Evolutionary conservation across 495 filamentous ascomycete species (phyloP).

Genomic region (Xylaria cubensis): DNA sequence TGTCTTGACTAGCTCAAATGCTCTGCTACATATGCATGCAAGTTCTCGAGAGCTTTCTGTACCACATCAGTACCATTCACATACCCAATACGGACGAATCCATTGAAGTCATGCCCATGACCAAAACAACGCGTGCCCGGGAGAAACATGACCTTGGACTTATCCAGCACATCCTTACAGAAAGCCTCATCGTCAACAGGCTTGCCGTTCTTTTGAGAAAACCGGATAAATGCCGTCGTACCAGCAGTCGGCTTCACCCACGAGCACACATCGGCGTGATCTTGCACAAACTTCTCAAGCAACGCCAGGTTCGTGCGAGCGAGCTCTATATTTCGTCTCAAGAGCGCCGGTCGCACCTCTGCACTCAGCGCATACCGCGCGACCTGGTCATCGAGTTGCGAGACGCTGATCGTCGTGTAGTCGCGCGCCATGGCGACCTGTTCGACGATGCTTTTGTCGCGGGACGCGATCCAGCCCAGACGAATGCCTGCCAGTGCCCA

Average conservation of each 20-base stretch:
- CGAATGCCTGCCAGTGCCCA: conserved; percentile 85
- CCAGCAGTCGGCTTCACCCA: conserved; percentile 81
- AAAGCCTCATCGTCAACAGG: conserved; percentile 76
- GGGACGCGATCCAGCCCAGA: conserved; percentile 81
- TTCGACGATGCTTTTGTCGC: conserved; percentile 67
- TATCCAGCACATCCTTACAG: conserved; percentile 70
- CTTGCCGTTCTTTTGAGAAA: conserved; percentile 65
- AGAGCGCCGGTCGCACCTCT: conserved; percentile 68
- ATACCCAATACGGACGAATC: conserved; percentile 82
- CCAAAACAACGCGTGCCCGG: conserved; percentile 83
- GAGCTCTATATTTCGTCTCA: conserved; percentile 72
- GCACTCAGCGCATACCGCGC: conserved; percentile 74
- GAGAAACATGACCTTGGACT: conserved; percentile 79
- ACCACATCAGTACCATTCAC: conserved; percentile 75
- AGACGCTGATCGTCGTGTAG: conserved; percentile 87
- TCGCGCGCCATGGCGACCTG: conserved; percentile 70
- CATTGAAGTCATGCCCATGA: conserved; percentile 69
- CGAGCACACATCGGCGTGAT: conserved; percentile 64
- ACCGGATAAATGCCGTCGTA: conserved; percentile 81
- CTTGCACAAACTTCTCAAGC: conserved; percentile 70
- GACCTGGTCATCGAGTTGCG: conserved; percentile 80
- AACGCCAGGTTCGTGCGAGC: conserved; percentile 73
- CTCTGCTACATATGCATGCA: conserved; percentile 65
- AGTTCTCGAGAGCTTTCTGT: conserved; percentile 66
- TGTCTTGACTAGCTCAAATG: conserved; percentile 11